Base-by-base conservation (phyloP, 495 filamentous ascomycete genomes). In the Trichoderma asperelloides region DNA sequence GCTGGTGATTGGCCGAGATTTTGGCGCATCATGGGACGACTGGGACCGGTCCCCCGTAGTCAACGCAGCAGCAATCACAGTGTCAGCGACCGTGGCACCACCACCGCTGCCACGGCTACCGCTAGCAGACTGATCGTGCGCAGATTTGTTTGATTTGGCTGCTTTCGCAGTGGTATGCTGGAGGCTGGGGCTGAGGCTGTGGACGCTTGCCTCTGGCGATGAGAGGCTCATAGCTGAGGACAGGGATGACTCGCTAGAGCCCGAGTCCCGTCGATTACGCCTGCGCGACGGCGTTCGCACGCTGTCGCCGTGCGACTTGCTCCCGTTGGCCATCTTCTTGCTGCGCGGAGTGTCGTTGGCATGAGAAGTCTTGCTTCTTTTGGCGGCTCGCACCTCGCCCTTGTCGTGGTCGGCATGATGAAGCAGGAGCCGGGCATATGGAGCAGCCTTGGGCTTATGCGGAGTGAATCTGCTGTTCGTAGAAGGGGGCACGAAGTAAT, bases 401-500 rank as follows among this genome's bases (percentile, higher is more conserved):
- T 74, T 70, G 16, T 39, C 60, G 39, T 70, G 65, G 67, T 60
- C 65, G 69, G 67, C 40, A 45, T 62, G 43, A 23, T 73, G 70
- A 25, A 77, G 67, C 71, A 79, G 65, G 25, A 84, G 74, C 45
- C 78, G 69, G 60, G 69, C 69, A 72, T 81, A 80, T 21, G 79
- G 76, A 25, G 80, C 78, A 37, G 70, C 71, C 70, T 76, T 77
- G 1, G 78, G 75, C 62, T 73, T 73, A 51, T 73, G 77, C n/a
- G 76, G 77, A 39, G 73, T 70, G 47, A 71, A 71, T 66, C 67
- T 69, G 63, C 63, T 70, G 66, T 71, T 72, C 11, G 74, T 74
- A 1, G 74, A 68, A 15, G 72, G 77, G 33, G 74, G 73, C 47
- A 78, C 77, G 69, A 84, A 84, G 74, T 82, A 82, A 66, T 80